These are phyloP conservation scores for Aspergillus sp. DNA, from an alignment of 2,329 filamentous ascomycete species.

Conservation along the genomic window DNA sequence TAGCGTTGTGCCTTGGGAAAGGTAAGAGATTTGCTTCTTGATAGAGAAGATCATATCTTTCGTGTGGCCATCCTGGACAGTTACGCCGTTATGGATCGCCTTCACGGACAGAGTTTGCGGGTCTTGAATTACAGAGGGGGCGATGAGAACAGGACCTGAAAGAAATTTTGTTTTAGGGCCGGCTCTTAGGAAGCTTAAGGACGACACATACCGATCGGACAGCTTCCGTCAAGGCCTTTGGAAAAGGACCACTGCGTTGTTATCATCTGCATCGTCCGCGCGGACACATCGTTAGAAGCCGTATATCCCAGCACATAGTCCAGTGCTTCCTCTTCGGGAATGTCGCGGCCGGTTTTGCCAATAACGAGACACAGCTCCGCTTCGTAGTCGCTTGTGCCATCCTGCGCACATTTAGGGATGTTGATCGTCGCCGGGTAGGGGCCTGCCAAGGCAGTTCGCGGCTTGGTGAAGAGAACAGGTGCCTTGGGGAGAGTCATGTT, in stretches of 20 bases:
- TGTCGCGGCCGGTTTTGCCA: conserved; percentile 14
- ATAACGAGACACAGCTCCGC: conserved; percentile 22
- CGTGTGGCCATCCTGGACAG: conserved; percentile 35
- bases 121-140: conserved; percentile 20
- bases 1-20: conserved; percentile 28
- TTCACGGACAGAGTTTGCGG: conserved; percentile 21
- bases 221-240: conserved; percentile 19
- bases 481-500: conserved; percentile 19
- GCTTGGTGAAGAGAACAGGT: conserved; percentile 25
- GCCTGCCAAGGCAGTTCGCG: conserved; percentile 18
- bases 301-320: conserved; percentile 3
- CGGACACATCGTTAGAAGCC: conserved; percentile 1
- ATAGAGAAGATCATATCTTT: conserved; percentile 35
- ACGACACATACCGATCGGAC: conserved; percentile 14
- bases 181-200: neutral
- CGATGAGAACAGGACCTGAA: conserved; percentile 19
- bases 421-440: conserved; percentile 20
- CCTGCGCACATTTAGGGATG: conserved; percentile 24
- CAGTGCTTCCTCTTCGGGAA: conserved; percentile 16
- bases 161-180: neutral
- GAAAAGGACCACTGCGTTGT: conserved; percentile 19
- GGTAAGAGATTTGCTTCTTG: conserved; percentile 30
- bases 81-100: conserved; percentile 35
- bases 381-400: conserved; percentile 25
- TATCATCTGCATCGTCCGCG: conserved; percentile 6